phyloP scores from a whole-genome alignment of 305 asterid species.

The Fraxinus ornus region DNA sequence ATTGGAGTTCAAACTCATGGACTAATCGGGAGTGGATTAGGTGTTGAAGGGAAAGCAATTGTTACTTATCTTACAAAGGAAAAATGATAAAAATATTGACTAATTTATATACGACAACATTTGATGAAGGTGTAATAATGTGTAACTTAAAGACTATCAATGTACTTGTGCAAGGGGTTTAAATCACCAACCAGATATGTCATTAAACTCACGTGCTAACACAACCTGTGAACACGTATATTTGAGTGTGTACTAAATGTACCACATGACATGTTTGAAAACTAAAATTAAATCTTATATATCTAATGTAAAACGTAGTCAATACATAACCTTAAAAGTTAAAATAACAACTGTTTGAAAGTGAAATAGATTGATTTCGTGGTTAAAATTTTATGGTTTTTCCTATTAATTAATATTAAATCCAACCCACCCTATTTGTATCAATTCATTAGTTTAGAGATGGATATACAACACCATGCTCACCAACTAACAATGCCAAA shows the following conservation, averaged over 20 bases:
- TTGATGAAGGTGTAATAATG: background rate
- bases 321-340: background rate
- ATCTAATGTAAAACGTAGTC: background rate
- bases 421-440: background rate
- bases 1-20: background rate
- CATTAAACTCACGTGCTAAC: background rate
- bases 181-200: background rate
- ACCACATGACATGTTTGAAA: background rate
- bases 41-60: background rate
- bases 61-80: background rate
- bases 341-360: background rate
- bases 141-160: background rate
- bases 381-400: background rate
- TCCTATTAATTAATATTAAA: conserved; percentile 8
- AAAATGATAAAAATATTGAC: too few relatives aligned
- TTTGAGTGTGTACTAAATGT: background rate
- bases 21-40: background rate
- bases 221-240: background rate
- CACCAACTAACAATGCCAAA: conserved; percentile 30
- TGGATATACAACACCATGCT: conserved; percentile 8
- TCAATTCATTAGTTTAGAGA: background rate
- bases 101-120: background rate
- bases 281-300: background rate
- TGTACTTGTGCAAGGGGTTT: background rate
- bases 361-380: background rate